A percentile compares a stretch with the other conserved stretches of the same genome.
phyloP scores from a whole-genome alignment of 768 basidiomycete species.

The Amanita rubescens region DNA sequence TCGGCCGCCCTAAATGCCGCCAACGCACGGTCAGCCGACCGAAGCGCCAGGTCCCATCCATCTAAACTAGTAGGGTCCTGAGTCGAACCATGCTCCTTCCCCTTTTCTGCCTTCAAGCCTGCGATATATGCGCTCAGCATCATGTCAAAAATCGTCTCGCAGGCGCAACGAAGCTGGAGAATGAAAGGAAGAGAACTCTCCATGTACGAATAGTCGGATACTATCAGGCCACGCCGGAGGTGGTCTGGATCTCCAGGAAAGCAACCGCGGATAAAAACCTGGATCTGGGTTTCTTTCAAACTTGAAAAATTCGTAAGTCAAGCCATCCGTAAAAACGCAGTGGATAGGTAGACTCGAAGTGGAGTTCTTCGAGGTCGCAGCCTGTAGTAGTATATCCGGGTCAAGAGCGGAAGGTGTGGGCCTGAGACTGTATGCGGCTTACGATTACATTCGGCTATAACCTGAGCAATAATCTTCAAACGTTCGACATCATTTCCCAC shows the following conservation, averaged over 20 bases:
- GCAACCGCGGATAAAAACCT: constrained; percentile 17
- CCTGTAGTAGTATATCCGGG: constrained; percentile 4
- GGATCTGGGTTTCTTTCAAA: constrained; percentile 10
- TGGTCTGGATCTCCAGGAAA: constrained; percentile 16
- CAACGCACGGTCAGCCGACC: constrained; percentile 14
- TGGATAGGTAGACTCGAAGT: constrained; percentile 10
- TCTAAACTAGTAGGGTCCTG: constrained; percentile 11
- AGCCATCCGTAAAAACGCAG: constrained; percentile 13
- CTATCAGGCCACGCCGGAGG: constrained; percentile 16
- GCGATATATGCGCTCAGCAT: constrained; percentile 16
- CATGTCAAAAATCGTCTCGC: constrained; percentile 15
- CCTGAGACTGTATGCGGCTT: constrained; percentile 5
- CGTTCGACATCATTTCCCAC: constrained; percentile 11
- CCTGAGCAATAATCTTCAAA: constrained; percentile 15
- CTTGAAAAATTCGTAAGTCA: constrained; percentile 13
- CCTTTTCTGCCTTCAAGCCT: constrained; percentile 12
- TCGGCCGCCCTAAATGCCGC: constrained; percentile 15
- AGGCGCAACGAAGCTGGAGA: constrained; percentile 16
- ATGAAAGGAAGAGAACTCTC: constrained; percentile 15
- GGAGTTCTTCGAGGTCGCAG: constrained; percentile 10
- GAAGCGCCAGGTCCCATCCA: constrained; percentile 13
- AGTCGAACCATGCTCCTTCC: constrained; percentile 4
- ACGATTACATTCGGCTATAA: constrained; percentile 15
- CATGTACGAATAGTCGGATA: constrained; percentile 12
- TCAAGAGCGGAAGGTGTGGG: constrained; percentile 6